Base-by-base conservation (phyloP, 139 green algal species). In the Chara braunii region DNA sequence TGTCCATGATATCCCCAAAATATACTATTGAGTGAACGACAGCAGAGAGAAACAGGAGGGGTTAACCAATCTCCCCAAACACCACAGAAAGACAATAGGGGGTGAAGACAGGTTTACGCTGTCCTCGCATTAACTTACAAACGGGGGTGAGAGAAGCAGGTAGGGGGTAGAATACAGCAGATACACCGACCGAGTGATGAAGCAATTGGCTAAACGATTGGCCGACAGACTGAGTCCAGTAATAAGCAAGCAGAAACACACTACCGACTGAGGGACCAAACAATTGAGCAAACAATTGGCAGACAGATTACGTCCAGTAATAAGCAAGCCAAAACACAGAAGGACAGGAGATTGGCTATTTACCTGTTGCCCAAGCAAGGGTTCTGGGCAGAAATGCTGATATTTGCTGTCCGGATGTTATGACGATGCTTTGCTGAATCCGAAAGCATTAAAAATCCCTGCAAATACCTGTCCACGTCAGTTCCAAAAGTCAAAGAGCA, bases 291-390 rank as follows among this genome's bases (percentile, higher is more conserved):
- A 12, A 63, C 11, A 56, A 36, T 8, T 63, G n/a, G 22, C 12
- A 7, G 9, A 70, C 8, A 51, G 11, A 33, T 28, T 5, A 12
- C 6, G 6, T n/a, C 48, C 30, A 43, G 48, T 7, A 70, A 32
- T 70, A 66, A 66, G 23, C 8, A 68, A 18, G 8, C 8, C 9
- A 32, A 8, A 70, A n/a, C 7, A 40, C 8, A 66, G 9, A 8
- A 9, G 54, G 11, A n/a, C 11, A 44, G 28, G 9, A 60, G 28
- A 23, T 8, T n/a, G 33, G 29, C 54, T 8, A 48, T 58, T 32
- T 29, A 74, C 68, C 43, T 66, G 24, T 14, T 32, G 3, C 68
- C 68, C 24, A 77, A 68, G 60, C 68, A 77, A 18, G 63, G 14
- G 35, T 57, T 32, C 8, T 74, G 12, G 12, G 68, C 48, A 24